Base-by-base conservation (phyloP, 805 yeast species). In the Yamadazyma scolyti region DNA sequence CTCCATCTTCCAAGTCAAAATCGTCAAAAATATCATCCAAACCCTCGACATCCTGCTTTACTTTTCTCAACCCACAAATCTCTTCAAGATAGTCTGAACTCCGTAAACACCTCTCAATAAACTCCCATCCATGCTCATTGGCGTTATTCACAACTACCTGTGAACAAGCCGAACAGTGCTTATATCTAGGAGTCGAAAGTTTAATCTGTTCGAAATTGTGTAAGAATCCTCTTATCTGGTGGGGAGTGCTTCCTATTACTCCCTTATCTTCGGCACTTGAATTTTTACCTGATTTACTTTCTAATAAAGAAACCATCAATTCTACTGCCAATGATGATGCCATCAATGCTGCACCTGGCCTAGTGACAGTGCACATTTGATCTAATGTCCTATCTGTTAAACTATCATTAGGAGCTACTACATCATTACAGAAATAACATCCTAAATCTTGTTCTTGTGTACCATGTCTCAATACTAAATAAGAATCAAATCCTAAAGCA, bases 301-400 rank as follows among this genome's bases (percentile, higher is more conserved):
- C 97, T 23, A 86, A 46, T 0, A 85, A 39, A 1, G 93, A 75
- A 0, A 84, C 83, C 39, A 87, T 50, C 5, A 93, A 58, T 52
- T 93, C 98, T 1, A 85, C 95, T 0, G 95, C 95, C 21, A 80
- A 61, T 0, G 96, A 77, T 0, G 95, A 75, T 0, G 97, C 97
- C 58, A 87, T 61, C 46, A 83, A 61, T 0, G 99, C 96, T 1
- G 83, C 89, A 1, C 99, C 98, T 0, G 99, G 97, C 23, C 98
- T 68, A 0, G 98, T 93, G 1, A 93, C 98, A 0, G 99, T 93
- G 51, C 99, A 93, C 97, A 93, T 93, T 56, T 93, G 97, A 58
- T 93, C 99, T 34, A 93, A 62, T 0, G 97, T 84, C 30, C 95
- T 68, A 48, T 88, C 95, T 0, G 85, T 70, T n/a, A 86, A 59